Evolutionary conservation across 2,329 filamentous ascomycete species (phyloP).

Genomic region (Didymellaceae sp.): DNA sequence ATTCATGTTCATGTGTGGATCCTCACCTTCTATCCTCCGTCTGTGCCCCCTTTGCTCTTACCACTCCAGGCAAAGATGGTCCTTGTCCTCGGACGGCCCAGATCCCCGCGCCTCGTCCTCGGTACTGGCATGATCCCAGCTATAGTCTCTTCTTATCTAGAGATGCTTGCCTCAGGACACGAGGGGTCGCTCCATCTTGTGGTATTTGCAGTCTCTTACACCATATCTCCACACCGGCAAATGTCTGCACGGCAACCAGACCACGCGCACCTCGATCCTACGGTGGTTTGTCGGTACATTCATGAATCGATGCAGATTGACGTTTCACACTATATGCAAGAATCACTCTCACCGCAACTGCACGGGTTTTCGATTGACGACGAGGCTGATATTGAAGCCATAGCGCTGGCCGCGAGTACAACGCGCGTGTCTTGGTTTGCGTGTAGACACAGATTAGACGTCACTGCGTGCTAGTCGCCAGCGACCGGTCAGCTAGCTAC

Average conservation of each 20-base stretch:
- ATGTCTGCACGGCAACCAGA: conserved; percentile 7
- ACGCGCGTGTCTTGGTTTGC: too few relatives aligned
- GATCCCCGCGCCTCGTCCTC: conserved; percentile 10
- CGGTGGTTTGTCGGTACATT: conserved; percentile 10
- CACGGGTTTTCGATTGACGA: background rate
- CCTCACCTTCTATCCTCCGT: conserved; percentile 1
- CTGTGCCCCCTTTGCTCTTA: conserved; percentile 10
- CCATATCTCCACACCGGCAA: conserved; percentile 4
- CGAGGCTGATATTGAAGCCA: conserved; percentile 1
- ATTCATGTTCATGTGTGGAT: background rate
- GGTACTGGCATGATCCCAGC: conserved; percentile 23
- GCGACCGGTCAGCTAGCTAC: conserved; percentile 22
- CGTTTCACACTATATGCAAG: conserved; percentile 13
- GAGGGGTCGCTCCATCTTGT: conserved; percentile 32
- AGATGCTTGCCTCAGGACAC: conserved; percentile 20
- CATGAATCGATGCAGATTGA: background rate
- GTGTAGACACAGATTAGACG: conserved; percentile 4
- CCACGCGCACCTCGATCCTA: too few relatives aligned
- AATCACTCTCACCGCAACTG: conserved; percentile 6
- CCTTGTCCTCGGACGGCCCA: conserved; percentile 2
- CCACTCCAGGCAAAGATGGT: conserved; percentile 13
- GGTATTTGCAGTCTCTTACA: conserved; percentile 15
- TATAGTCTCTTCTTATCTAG: conserved; percentile 18
- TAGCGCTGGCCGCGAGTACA: conserved; percentile 3
- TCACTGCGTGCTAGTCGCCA: too few relatives aligned